Evolutionary conservation across 768 basidiomycete genomes (phyloP), one percentile per base, ranked within the genome.

Genomic region (Mycena metata): DNA sequence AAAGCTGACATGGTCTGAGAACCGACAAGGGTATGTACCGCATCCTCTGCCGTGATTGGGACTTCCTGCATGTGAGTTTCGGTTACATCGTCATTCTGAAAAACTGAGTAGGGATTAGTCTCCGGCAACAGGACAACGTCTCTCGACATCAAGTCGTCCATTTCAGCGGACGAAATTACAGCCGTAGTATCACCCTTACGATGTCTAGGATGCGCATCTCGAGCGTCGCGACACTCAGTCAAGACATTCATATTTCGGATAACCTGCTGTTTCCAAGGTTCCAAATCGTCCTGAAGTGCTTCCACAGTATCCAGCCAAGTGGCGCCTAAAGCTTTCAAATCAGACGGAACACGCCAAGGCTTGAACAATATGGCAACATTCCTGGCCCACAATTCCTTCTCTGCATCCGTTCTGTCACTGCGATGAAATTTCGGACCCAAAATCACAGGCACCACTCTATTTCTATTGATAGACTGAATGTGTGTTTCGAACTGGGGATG

Each of bases 191-290:
- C n/a, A n/a, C n/a, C n/a, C n/a, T n/a, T n/a, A n/a, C n/a, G n/a
- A n/a, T n/a, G n/a, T n/a, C n/a, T n/a, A n/a, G n/a, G n/a, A n/a
- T n/a, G n/a, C n/a, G n/a, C n/a, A n/a, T n/a, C n/a, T n/a, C n/a
- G n/a, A n/a, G 69, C 69, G 26, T 70, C 69, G 8, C 56, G 57
- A 47, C 69, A 70, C 41, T 70, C 69, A 1, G 41, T 15, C 50
- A 67, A n/a, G 15, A 62, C 64, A n/a, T 62, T 61, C 30, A 67
- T 56, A 55, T 70, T 67, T 1, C 30, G 19, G 36, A 67, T 57
- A 41, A 70, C 43, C 7, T 52, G 54, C 16, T 12, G 17, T 16
- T 21, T 45, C 57, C 67, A 58, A 66, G 41, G 52, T 17, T 45
- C 42, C 5, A 58, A 2, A 7, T 2, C 41, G 12, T 26, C 9